Base-by-base conservation (phyloP, 345 rosid genomes). In the Clausena lansium region DNA sequence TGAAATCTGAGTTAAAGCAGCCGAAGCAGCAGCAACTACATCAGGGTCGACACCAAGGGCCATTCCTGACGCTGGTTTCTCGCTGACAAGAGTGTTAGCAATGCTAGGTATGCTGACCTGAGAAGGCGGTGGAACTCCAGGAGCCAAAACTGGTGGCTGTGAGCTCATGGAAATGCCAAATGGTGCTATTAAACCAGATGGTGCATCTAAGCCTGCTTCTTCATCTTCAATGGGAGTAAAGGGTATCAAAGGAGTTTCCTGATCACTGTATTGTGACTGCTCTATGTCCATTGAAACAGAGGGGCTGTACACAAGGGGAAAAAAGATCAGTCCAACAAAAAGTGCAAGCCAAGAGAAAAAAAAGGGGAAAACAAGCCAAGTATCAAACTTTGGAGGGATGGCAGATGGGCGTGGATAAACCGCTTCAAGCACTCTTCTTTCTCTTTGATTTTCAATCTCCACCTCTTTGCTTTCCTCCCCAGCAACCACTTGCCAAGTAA, bases 371-470 rank as follows among this genome's bases (percentile, higher is more conserved):
- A 78, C 22, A 60, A 81, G 78, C 63, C 14, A 70, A 80, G 82
- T 60, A 76, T 55, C 86, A 32, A 32, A 96, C 99, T 96, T 87
- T 78, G 83, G 86, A 79, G 99, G 99, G 68, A 96, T 92, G 25
- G 93, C 86, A 62, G 97, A 91, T 80, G 95, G 87, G 7, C 94
- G 93, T 25, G 99, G 99, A 84, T 93, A 94, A 75, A 94, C 91
- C 70, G 99, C 98, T 89, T 96, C 99, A 55, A 96, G 93, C 81
- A 92, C 91, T 83, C 98, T 92, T 85, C 90, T 59, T 87, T 92
- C 99, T 78, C 99, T 89, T 86, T 90, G 91, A 76, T 81, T 91
- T 82, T 94, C 85, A 74, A 78, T 75, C 76, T 91, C 97, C 45
- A 85, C 89, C 79, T 92, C 98, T 83, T 85, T 73, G 84, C 94